These are phyloP conservation scores for Leccinum arenicola DNA, from an alignment of 768 basidiomycete genomes.

Conservation along the genomic window DNA sequence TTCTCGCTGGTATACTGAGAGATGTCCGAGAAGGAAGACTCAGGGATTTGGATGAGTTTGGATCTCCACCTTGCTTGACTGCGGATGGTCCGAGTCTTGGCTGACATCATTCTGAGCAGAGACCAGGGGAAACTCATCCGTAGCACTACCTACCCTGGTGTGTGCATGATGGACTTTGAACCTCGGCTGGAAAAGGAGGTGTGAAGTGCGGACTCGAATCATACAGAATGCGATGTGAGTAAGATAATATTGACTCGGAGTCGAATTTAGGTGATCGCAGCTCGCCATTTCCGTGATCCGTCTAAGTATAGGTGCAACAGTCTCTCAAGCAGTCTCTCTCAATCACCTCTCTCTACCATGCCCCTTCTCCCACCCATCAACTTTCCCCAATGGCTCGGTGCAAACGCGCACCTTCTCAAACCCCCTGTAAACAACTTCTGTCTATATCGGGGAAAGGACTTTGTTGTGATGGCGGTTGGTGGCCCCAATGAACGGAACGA, in stretches of 20 bases:
- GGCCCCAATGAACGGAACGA: slow-evolving; percentile 94
- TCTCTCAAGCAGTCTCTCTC: too few relatives aligned
- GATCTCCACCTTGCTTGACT: background rate
- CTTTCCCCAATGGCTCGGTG: slow-evolving; percentile 82
- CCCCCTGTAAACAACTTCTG: slow-evolving; percentile 95
- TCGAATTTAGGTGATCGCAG: too few relatives aligned
- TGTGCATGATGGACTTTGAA: background rate
- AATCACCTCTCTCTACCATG: slow-evolving; percentile 39
- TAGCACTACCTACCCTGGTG: background rate
- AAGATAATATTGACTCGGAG: background rate
- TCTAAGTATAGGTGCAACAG: background rate
- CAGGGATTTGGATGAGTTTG: background rate
- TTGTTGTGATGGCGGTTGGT: slow-evolving; percentile 93
- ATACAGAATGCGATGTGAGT: background rate
- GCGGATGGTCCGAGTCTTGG: background rate
- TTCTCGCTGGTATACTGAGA: background rate
- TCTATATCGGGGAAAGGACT: slow-evolving; percentile 79
- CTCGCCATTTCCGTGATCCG: background rate
- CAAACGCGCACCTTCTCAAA: slow-evolving; percentile 76
- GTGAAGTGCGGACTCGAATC: background rate
- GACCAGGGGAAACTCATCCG: background rate
- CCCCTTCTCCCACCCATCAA: slow-evolving; percentile 81
- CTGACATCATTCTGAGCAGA: slow-evolving; percentile 2
- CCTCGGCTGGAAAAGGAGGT: background rate
- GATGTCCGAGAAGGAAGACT: background rate